These are phyloP conservation scores for Anthostomella pinea DNA, from an alignment of 2,329 filamentous ascomycete genomes.

Conservation along the genomic window DNA sequence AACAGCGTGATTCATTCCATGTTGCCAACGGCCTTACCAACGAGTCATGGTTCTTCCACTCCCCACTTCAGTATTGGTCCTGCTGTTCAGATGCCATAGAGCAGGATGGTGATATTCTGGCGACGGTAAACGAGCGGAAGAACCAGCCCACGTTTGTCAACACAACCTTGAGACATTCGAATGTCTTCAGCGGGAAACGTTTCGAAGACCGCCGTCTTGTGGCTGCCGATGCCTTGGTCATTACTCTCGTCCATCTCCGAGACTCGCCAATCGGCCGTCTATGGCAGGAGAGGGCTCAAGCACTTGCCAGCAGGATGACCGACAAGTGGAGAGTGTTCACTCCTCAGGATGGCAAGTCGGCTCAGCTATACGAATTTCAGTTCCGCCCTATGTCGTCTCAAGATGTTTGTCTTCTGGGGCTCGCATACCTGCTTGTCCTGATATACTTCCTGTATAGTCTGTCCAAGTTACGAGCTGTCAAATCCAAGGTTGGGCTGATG, in stretches of 20 bases:
- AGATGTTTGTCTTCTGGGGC: constrained; percentile 61
- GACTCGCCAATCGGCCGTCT: constrained; percentile 61
- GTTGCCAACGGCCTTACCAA: constrained; percentile 58
- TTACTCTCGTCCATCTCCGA: constrained; percentile 69
- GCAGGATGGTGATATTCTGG: constrained; percentile 60
- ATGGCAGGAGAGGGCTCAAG: constrained; percentile 61
- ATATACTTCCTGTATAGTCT: constrained; percentile 66
- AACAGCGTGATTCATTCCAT: constrained; percentile 54
- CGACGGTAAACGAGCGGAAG: constrained; percentile 66
- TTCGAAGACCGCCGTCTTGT: constrained; percentile 66
- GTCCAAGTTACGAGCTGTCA: constrained; percentile 69
- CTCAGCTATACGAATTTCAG: constrained; percentile 73
- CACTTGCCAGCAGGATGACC: constrained; percentile 47
- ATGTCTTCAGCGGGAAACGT: constrained; percentile 78
- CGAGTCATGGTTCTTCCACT: constrained; percentile 74
- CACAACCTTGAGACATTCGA: constrained; percentile 71
- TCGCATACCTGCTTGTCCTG: constrained; percentile 63
- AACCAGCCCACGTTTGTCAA: constrained; percentile 65
- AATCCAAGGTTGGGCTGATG: constrained; percentile 71
- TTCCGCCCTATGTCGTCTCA: constrained; percentile 69
- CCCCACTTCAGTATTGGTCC: constrained; percentile 79
- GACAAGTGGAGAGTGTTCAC: constrained; percentile 66
- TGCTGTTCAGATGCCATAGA: constrained; percentile 59
- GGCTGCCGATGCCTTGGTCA: constrained; percentile 74
- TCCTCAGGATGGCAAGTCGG: constrained; percentile 48